Conservation (phyloP, 2,329 filamentous ascomycete species). For the Neonectria ditissima region DNA sequence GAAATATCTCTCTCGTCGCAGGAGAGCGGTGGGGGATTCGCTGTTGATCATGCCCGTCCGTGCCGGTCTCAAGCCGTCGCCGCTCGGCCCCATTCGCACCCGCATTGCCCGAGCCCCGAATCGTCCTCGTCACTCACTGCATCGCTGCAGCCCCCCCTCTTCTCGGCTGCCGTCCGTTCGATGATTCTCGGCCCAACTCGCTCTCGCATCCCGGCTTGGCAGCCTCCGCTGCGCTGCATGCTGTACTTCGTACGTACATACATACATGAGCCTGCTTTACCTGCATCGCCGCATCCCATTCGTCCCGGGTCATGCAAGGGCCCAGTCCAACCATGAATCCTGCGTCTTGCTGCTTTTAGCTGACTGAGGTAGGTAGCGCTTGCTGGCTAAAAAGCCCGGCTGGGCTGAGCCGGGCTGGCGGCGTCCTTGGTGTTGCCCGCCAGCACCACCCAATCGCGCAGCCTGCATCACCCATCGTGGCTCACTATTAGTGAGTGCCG, state of each 20-base stretch:
- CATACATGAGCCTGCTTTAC: conserved; percentile 28
- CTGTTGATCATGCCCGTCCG: background rate
- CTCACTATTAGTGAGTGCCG: background rate
- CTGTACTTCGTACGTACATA: too few species aligned
- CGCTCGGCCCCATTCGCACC: conserved; percentile 5
- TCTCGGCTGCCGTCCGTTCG: conserved; percentile 1
- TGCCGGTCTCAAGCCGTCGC: background rate
- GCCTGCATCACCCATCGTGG: conserved; percentile 12
- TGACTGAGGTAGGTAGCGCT: conserved; percentile 4
- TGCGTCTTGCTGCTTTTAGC: conserved; percentile 22
- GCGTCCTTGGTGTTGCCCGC: background rate
- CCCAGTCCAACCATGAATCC: conserved; percentile 25
- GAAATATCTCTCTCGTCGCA: background rate
- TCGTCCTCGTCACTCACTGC: background rate
- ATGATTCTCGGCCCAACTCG: conserved; percentile 17
- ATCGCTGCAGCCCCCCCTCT: too few species aligned
- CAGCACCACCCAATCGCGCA: conserved; percentile 12
- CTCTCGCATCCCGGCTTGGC: conserved; percentile 18
- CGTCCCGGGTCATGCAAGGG: conserved; percentile 33
- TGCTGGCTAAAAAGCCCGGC: background rate
- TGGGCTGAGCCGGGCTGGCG: too few species aligned
- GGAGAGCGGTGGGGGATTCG: background rate
- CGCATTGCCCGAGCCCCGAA: background rate
- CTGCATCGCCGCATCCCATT: conserved; percentile 35
- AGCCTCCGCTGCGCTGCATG: conserved; percentile 16